Conservation (phyloP, 306 rosid species). For the Vicia sativa region DNA sequence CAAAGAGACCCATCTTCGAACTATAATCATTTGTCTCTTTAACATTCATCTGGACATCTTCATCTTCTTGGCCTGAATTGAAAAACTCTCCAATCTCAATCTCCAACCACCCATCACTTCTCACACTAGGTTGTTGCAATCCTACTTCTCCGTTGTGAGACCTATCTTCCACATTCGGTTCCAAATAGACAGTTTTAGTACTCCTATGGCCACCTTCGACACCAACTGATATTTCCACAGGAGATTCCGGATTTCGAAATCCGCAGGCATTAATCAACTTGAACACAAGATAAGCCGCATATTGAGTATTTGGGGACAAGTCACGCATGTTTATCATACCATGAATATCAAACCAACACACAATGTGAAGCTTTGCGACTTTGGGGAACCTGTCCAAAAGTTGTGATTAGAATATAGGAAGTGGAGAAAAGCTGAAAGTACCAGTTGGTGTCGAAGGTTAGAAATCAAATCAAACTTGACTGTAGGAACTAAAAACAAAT, state of each 20-base stretch:
- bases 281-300: conserved; percentile 63
- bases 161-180: neutral
- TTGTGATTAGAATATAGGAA: neutral
- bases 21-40: conserved; percentile 33
- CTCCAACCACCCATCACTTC: conserved; percentile 71
- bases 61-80: conserved; percentile 43
- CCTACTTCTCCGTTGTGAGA: neutral
- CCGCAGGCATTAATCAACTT: conserved; percentile 41
- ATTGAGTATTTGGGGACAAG: conserved; percentile 59
- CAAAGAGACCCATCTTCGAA: conserved; percentile 57
- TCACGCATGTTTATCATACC: conserved; percentile 50
- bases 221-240: conserved; percentile 46
- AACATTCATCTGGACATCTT: conserved; percentile 52
- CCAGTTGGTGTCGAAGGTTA: neutral
- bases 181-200: conserved; percentile 22
- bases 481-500: neutral
- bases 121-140: conserved; percentile 36
- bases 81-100: conserved; percentile 69
- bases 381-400: conserved; percentile 58
- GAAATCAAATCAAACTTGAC: neutral
- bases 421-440: too few species aligned
- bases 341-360: conserved; percentile 70
- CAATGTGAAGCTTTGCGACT: conserved; percentile 57
- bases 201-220: conserved; percentile 28
- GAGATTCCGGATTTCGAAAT: conserved; percentile 32